Base-by-base conservation (phyloP, 2,329 filamentous ascomycete genomes). In the Didymosphaeria variabile region DNA sequence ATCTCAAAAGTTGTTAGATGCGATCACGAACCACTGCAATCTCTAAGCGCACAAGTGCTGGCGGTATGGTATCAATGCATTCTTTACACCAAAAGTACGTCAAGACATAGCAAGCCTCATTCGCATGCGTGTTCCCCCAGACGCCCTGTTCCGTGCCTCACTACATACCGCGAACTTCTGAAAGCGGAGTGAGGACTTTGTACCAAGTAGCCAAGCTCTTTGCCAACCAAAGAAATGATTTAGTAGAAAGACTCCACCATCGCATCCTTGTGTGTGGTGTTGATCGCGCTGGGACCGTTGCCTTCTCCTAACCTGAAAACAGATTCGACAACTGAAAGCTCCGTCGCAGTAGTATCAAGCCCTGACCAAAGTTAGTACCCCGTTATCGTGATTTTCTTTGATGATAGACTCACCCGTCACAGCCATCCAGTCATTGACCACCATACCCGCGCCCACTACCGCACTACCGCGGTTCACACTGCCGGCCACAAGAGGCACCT, bases 221-320 rank as follows among this genome's bases (percentile, higher is more conserved):
- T 32, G 8, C 13, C 17, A 45, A 17, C 36, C 50, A 51, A 13
- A 51, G 15, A 56, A 45, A n/a, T 56, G 45, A 49, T 66, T 86
- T 86, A 99, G 84, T 99, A 99, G 84, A 98, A 99, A 73, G 92
- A 97, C 85, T 99, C 95, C 64, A 99, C 95, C 88, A 99, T 97
- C 68, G 93, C 95, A 79, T 98, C 94, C 87, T 97, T 98, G 84
- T 97, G 90, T 70, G 83, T 89, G 55, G 89, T 91, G 79, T 92
- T 92, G 82, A 94, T 93, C 72, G 87, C 89, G 74, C 88, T 88
- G 54, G 93, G 90, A 7, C 88, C 92, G 57, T 82, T 83, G 72
- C 92, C 93, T 84, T 98, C 94, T 66, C 94, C 94, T 50, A 99
- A 85, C 73, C 93, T 88, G 85, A 99, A 99, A 67, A 99, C 94